Evolutionary conservation across 768 basidiomycete genomes (phyloP).

Genomic region (Lyophyllum atratum): DNA sequence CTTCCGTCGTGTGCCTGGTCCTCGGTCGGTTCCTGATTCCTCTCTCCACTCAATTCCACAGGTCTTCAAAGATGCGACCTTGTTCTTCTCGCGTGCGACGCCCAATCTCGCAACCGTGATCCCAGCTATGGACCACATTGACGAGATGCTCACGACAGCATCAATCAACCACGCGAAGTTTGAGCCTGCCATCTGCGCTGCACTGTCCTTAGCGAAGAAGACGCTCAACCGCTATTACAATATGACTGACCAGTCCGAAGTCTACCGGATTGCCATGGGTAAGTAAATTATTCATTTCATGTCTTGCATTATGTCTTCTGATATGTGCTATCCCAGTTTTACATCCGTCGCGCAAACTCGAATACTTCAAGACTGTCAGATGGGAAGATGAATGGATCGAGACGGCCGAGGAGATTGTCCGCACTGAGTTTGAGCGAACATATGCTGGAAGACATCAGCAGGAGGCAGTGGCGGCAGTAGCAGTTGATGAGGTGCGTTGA

Average conservation of each 20-base stretch:
- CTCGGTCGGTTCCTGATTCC: background rate
- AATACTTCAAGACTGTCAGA: slow-evolving; percentile 18
- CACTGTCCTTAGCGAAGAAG: slow-evolving; percentile 22
- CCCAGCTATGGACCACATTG: slow-evolving; percentile 38
- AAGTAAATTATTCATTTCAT: background rate
- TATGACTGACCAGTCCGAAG: slow-evolving; percentile 24
- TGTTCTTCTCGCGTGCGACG: slow-evolving; percentile 27
- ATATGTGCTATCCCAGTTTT: slow-evolving; percentile 24
- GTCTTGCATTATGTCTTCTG: too few species aligned
- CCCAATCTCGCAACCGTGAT: slow-evolving; percentile 33
- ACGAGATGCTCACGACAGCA: slow-evolving; percentile 19
- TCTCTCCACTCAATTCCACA: slow-evolving; percentile 8
- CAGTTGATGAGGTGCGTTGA: background rate
- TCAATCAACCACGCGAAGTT: background rate
- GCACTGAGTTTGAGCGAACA: slow-evolving; percentile 17
- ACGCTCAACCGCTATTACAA: slow-evolving; percentile 31
- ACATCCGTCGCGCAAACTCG: slow-evolving; percentile 35
- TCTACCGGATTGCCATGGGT: slow-evolving; percentile 33
- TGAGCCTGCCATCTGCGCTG: slow-evolving; percentile 19
- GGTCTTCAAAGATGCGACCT: slow-evolving; percentile 33
- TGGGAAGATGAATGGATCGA: slow-evolving; percentile 33
- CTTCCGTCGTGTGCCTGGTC: background rate
- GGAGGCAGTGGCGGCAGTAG: background rate
- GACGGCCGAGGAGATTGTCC: slow-evolving; percentile 22
- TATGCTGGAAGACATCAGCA: background rate